These are phyloP conservation scores for Diutina neorugosa DNA, from an alignment of 1,139 yeast genomes.

Conservation along the genomic window DNA sequence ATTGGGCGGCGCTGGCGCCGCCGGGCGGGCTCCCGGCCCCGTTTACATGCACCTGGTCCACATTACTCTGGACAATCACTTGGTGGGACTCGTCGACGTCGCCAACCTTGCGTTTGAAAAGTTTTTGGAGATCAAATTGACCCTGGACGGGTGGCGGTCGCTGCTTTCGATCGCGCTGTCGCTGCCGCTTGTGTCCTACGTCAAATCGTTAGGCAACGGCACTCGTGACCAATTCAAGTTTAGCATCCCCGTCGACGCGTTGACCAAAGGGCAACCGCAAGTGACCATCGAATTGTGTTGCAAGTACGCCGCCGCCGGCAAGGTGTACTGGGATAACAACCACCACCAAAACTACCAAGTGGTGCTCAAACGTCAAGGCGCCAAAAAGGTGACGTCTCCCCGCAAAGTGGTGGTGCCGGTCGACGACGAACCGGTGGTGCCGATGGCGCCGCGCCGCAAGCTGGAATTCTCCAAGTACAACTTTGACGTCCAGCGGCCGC, in stretches of 20 bases:
- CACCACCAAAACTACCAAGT: background rate
- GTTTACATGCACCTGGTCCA: constrained; percentile 1
- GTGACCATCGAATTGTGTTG: background rate
- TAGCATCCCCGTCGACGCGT: background rate
- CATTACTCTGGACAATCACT: background rate
- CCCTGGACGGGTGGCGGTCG: background rate
- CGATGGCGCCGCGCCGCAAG: background rate
- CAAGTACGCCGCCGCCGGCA: background rate
- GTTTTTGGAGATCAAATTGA: background rate
- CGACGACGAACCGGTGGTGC: background rate
- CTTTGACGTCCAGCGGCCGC: constrained; percentile 1
- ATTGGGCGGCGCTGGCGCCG: background rate
- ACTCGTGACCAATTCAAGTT: background rate
- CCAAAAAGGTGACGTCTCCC: background rate
- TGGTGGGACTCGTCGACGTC: background rate
- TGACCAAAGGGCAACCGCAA: background rate
- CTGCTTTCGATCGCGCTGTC: background rate
- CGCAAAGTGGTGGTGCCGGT: background rate
- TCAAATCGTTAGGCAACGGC: background rate
- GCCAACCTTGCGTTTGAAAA: background rate
- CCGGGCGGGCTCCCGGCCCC: background rate
- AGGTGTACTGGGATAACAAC: constrained; percentile 3
- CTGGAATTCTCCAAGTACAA: background rate
- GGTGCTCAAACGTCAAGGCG: background rate
- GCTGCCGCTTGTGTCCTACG: background rate